phyloP scores from a whole-genome alignment of 2,329 filamentous ascomycete genomes.

The Microascus cirrosus region DNA sequence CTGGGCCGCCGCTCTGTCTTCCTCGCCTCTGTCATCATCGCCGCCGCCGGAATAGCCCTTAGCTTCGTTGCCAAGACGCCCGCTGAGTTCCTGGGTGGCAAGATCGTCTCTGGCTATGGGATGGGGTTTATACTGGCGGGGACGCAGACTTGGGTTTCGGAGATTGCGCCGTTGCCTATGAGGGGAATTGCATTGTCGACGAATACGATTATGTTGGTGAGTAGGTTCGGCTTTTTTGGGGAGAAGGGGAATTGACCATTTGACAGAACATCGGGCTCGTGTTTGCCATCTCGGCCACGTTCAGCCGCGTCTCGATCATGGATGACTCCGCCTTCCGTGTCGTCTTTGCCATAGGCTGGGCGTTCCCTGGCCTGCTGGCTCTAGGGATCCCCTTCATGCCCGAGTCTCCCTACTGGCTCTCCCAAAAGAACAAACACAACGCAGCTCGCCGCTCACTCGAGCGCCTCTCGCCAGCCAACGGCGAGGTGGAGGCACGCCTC shows the following conservation, averaged over 20 bases:
- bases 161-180: conserved; percentile 8
- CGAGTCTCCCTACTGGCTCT: conserved; percentile 28
- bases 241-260: not conserved
- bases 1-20: conserved; percentile 10
- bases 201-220: conserved; percentile 4
- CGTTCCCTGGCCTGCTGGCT: conserved; percentile 6
- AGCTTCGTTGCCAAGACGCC: conserved; percentile 8
- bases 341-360: conserved; percentile 8
- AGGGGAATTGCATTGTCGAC: conserved; percentile 9
- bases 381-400: conserved; percentile 20
- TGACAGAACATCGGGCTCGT: conserved; percentile 9
- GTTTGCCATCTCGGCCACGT: conserved; percentile 8
- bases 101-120: conserved; percentile 11
- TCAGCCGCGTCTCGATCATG: conserved; percentile 10
- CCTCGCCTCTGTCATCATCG: conserved; percentile 6
- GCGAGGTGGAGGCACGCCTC: not conserved
- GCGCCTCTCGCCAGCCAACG: not conserved
- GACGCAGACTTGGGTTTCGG: conserved; percentile 10
- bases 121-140: conserved; percentile 9
- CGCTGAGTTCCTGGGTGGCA: conserved; percentile 10
- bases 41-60: conserved; percentile 9
- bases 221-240: not conserved
- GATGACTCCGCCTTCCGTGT: conserved; percentile 8
- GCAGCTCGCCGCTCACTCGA: conserved; percentile 16
- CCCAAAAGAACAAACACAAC: conserved; percentile 20